Conservation (phyloP, 2,329 filamentous ascomycete genomes). For the Trichoderma guizhouense region DNA sequence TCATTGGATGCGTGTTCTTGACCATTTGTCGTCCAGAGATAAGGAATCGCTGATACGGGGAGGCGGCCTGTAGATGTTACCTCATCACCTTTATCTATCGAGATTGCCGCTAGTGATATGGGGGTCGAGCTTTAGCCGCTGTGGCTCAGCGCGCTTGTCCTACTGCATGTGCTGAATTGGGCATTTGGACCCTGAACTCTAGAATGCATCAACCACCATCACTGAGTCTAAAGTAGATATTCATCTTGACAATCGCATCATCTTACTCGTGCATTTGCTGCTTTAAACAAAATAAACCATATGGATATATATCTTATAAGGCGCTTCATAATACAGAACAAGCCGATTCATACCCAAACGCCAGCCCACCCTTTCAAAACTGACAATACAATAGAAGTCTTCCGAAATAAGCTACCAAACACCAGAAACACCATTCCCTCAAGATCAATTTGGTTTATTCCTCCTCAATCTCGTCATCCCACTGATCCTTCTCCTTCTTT, state of each 20-base stretch:
- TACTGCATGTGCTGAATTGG: neutral
- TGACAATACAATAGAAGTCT: neutral
- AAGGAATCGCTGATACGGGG: neutral
- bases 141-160: neutral
- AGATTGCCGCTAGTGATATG: neutral
- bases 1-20: neutral
- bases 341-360: slow-evolving; percentile 2
- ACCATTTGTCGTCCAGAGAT: neutral
- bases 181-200: neutral
- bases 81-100: neutral
- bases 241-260: neutral
- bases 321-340: neutral
- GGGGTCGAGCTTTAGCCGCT: neutral
- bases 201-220: neutral
- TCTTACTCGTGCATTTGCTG: neutral
- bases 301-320: neutral
- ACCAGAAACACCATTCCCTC: neutral
- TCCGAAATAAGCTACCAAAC: neutral
- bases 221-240: neutral
- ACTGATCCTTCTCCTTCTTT: slow-evolving; percentile 73
- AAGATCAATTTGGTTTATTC: slow-evolving; percentile 35
- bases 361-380: neutral
- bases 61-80: neutral
- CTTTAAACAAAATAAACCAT: neutral
- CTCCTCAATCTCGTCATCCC: slow-evolving; percentile 77